Percentiles rank a stretch among this genome's conserved stretches.
Conservation (phyloP, 768 basidiomycete genomes). For the Kockovaella imperatae region DNA sequence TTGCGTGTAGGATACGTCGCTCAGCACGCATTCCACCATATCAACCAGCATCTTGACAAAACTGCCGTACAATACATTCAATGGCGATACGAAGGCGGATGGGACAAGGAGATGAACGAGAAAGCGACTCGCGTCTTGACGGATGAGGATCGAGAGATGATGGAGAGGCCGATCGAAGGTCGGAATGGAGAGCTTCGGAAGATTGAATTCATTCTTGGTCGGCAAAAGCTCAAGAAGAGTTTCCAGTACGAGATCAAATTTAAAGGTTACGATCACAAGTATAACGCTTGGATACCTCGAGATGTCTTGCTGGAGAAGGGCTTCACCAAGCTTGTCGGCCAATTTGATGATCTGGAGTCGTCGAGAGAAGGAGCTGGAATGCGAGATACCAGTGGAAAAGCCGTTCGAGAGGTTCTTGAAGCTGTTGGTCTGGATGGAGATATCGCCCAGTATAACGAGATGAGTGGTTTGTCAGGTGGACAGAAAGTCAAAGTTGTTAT, state of each 20-base stretch:
- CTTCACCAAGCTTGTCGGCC: slow-evolving; percentile 79
- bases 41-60: slow-evolving; percentile 75
- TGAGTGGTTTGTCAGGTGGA: slow-evolving; percentile 85
- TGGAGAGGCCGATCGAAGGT: slow-evolving; percentile 82
- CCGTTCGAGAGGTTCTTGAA: slow-evolving; percentile 85
- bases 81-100: slow-evolving; percentile 98
- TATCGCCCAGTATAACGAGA: slow-evolving; percentile 97
- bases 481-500: slow-evolving; percentile 83
- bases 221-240: slow-evolving; percentile 93
- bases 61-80: slow-evolving; percentile 94
- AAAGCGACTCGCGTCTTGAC: slow-evolving; percentile 85
- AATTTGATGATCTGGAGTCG: slow-evolving; percentile 93
- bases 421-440: slow-evolving; percentile 95
- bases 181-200: slow-evolving; percentile 84
- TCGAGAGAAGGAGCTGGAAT: slow-evolving; percentile 90
- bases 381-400: slow-evolving; percentile 69
- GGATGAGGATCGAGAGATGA: slow-evolving; percentile 67
- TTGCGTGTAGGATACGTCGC: slow-evolving; percentile 94
- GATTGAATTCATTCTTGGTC: slow-evolving; percentile 73
- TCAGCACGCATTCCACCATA: slow-evolving; percentile 96
- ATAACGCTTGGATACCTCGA: slow-evolving; percentile 85
- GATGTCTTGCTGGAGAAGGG: slow-evolving; percentile 79
- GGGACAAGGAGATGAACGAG: slow-evolving; percentile 88
- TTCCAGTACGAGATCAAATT: slow-evolving; percentile 74
- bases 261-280: slow-evolving; percentile 49